phyloP scores from a whole-genome alignment of 768 basidiomycete genomes.

The Scleroderma bovista region DNA sequence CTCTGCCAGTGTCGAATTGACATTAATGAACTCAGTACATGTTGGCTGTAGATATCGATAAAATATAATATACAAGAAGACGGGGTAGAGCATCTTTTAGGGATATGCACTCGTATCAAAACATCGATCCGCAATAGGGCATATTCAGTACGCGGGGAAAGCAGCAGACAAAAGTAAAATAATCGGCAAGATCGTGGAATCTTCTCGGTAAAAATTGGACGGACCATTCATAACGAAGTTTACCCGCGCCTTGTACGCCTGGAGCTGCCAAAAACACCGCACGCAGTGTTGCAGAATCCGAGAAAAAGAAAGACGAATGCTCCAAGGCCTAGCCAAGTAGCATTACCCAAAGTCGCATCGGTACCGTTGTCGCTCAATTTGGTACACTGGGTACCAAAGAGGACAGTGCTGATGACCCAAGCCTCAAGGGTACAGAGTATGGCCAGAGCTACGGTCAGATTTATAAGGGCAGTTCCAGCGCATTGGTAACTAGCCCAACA shows the following conservation, averaged over 20 bases:
- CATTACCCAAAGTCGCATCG: conserved; percentile 64
- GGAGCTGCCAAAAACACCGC: conserved; percentile 66
- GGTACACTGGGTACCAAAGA: conserved; percentile 67
- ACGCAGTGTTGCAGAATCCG: conserved; percentile 59
- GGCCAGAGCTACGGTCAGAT: conserved; percentile 59
- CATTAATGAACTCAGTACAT: no score
- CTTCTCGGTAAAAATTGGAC: no score
- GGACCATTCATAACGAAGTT: background rate
- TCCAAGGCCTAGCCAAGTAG: conserved; percentile 76
- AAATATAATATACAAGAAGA: no score
- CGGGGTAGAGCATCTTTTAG: no score
- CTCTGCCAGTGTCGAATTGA: no score
- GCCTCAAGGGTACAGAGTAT: conserved; percentile 61
- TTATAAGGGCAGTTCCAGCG: conserved; percentile 72
- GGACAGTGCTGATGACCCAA: conserved; percentile 74
- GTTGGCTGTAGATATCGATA: no score
- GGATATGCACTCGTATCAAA: no score
- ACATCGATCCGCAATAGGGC: no score
- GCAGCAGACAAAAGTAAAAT: no score
- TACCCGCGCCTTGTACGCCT: conserved; percentile 28
- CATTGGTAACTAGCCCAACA: conserved; percentile 62
- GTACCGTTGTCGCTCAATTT: conserved; percentile 46
- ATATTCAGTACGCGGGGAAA: no score
- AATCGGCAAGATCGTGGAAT: no score
- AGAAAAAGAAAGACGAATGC: conserved; percentile 63